These are phyloP conservation scores for Erodium maritimum DNA, from an alignment of 345 rosid genomes.

Conservation along the genomic window DNA sequence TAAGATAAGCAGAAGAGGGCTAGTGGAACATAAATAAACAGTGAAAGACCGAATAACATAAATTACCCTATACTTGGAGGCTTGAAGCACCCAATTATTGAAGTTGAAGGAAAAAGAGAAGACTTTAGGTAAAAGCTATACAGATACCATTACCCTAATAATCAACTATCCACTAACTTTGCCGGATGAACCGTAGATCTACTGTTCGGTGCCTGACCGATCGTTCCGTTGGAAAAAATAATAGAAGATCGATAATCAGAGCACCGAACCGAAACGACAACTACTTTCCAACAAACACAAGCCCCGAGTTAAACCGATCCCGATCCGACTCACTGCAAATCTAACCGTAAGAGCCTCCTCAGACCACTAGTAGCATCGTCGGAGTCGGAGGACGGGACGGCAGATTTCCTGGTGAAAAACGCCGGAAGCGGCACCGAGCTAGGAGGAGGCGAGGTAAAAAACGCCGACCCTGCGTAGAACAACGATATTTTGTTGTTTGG, in stretches of 20 bases:
- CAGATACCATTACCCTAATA: too few species aligned
- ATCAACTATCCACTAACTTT: too few species aligned
- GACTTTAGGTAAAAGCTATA: too few species aligned
- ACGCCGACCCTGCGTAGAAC: constrained; percentile 71
- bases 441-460: constrained; percentile 71
- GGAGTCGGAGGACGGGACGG: background rate
- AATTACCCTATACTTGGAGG: too few species aligned
- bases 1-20: too few species aligned
- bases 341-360: constrained; percentile 43
- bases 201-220: too few species aligned
- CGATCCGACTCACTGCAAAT: constrained; percentile 7
- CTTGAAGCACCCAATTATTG: too few species aligned
- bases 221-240: constrained; percentile 23
- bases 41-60: too few species aligned
- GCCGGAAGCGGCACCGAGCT: constrained; percentile 81
- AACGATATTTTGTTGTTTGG: constrained; percentile 2
- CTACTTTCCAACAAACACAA: background rate
- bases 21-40: too few species aligned
- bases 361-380: constrained; percentile 40
- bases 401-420: constrained; percentile 38
- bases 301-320: background rate
- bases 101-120: too few species aligned
- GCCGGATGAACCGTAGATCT: too few species aligned
- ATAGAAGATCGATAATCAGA: too few species aligned
- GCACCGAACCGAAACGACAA: background rate